Base-by-base conservation (phyloP, 2,329 filamentous ascomycete genomes). In the Ophidiomyces ophidiicola region DNA sequence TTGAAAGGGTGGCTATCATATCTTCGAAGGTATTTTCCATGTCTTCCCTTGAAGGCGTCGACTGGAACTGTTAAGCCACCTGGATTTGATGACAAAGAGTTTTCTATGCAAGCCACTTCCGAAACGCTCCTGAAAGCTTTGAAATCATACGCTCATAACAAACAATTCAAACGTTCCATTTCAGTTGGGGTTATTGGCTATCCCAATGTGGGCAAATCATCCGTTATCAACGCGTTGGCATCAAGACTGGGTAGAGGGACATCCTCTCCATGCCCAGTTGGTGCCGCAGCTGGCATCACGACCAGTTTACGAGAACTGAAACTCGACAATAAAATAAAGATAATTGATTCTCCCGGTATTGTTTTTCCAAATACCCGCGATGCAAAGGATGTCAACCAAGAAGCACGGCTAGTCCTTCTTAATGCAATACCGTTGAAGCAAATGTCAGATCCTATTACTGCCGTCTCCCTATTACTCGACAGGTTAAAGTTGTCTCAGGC, bases 201-300 rank as follows among this genome's bases (percentile, higher is more conserved):
- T 60, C 87, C 87, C 52, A 94, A 94, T 58, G 87, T 94, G 44
- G 87, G 87, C 57, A 94, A 94, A 68, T 93, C 85, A 19, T 94
- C 86, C 36, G 85, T 94, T 53, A 94, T 94, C 71, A 94, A 94
- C 60, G 83, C 86, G 11, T 76, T 94, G 41, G 80, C 85, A 14
- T 78, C 82, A 25, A 76, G 84, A 25, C 68, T 94, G 50, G 77
- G 74, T 53, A 69, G 70, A 48, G 74, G 74, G 25, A 65, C 65
- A 31, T 66, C 72, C 50, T 69, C 71, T 24, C 82, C 84, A 30
- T 94, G 86, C 59, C 87, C 87, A 1, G 82, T 83, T 1, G 87
- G 87, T 44, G 86, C 87, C 20, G 87, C 94, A 64, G 87, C 87
- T 15, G 87, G 87, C 39, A 84, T 94, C 26, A 94, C 87, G 4